Evolutionary conservation across 208 protist genomes (phyloP).

Genomic region (Trypanosoma congolense): DNA sequence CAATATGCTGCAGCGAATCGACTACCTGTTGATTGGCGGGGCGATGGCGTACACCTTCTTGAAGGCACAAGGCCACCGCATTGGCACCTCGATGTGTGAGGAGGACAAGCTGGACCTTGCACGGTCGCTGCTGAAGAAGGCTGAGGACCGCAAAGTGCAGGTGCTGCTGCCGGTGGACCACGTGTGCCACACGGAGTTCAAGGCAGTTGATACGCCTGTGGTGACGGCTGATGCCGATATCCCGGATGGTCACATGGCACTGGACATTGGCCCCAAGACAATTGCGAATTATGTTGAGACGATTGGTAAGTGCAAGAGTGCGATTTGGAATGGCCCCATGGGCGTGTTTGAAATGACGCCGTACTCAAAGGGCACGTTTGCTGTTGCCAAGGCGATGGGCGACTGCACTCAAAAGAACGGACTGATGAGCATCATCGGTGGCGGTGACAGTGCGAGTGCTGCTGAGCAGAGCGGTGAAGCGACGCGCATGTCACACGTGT

Average conservation of each 20-base stretch:
- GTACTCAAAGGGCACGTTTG: conserved; percentile 90
- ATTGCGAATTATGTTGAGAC: conserved; percentile 60
- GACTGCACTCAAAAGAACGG: conserved; percentile 33
- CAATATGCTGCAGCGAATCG: conserved; percentile 97
- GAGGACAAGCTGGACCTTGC: conserved; percentile 72
- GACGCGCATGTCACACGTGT: conserved; percentile 96
- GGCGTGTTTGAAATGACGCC: conserved; percentile 98
- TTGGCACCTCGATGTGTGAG: conserved; percentile 96
- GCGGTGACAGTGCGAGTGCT: conserved; percentile 97
- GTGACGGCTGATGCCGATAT: conserved; percentile 76
- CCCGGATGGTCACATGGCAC: conserved; percentile 87
- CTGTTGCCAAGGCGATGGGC: conserved; percentile 75
- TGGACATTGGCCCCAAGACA: conserved; percentile 96
- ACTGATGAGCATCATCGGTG: conserved; percentile 92
- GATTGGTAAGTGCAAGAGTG: conserved; percentile 81
- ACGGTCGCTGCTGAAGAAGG: conserved; percentile 72
- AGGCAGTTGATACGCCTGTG: conserved; percentile 55
- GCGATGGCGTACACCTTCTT: conserved; percentile 99
- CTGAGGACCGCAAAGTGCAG: conserved; percentile 92
- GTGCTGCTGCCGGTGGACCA: conserved; percentile 98
- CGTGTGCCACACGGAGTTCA: conserved; percentile 93
- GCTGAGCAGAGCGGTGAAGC: conserved; percentile 20
- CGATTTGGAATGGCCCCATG: conserved; percentile 97
- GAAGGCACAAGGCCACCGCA: conserved; percentile 78
- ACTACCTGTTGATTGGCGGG: conserved; percentile 98